A percentile compares a stretch with the other conserved stretches of the same genome.
Conservation (phyloP, 2,329 filamentous ascomycete species). For the Allantophomopsis cytisporea region DNA sequence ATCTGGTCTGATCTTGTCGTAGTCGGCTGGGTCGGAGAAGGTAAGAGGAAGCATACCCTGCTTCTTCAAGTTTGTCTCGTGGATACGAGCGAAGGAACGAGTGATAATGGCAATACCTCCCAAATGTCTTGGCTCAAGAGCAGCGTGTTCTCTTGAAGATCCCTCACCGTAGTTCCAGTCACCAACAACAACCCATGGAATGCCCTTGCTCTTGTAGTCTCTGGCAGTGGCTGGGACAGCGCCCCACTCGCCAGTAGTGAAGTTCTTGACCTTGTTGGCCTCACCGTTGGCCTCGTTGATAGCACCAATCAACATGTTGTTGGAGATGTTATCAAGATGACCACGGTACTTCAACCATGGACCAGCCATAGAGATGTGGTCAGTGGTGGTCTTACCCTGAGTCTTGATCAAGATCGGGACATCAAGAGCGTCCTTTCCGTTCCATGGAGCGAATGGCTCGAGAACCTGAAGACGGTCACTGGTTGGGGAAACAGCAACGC, state of each 20-base stretch:
- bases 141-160: slow-evolving; percentile 93
- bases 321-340: slow-evolving; percentile 98
- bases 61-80: slow-evolving; percentile 99
- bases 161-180: slow-evolving; percentile 99
- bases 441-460: slow-evolving; percentile 73
- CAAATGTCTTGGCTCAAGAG: slow-evolving; percentile 92
- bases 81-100: slow-evolving; percentile 93
- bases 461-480: slow-evolving; percentile 94
- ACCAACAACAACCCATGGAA: slow-evolving; percentile 94
- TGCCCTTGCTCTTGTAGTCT: slow-evolving; percentile 95
- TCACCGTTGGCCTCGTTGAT: slow-evolving; percentile 92
- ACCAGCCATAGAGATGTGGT: slow-evolving; percentile 95
- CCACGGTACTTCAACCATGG: slow-evolving; percentile 98
- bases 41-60: slow-evolving; percentile 99
- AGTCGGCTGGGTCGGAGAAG: slow-evolving; percentile 88
- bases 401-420: slow-evolving; percentile 94
- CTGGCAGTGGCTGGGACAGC: slow-evolving; percentile 88
- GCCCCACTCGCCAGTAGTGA: slow-evolving; percentile 68
- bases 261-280: slow-evolving; percentile 96
- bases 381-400: slow-evolving; percentile 90
- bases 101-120: slow-evolving; percentile 95
- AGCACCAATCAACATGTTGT: slow-evolving; percentile 98
- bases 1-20: slow-evolving; percentile 89
- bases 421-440: slow-evolving; percentile 77
- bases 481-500: slow-evolving; percentile 71